Percentiles rank a stretch among this genome's conserved stretches.
Evolutionary conservation across 345 rosid species (phyloP).

Genomic region (Reutealis trisperma): DNA sequence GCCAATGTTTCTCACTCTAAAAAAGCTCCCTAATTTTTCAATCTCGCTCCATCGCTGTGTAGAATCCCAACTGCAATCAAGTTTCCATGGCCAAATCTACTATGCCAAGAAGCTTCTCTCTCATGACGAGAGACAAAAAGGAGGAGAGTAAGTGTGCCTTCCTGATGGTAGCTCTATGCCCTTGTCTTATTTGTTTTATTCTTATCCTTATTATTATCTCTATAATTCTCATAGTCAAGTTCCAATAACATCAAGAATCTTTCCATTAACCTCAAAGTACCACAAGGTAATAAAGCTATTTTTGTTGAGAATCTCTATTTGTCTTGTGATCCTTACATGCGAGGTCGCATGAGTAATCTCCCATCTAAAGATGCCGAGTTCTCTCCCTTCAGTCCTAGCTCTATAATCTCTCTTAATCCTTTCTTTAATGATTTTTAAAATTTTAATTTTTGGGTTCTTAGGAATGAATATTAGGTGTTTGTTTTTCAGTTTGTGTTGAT

Average conservation of each 20-base stretch:
- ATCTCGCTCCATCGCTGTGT: conserved; percentile 7
- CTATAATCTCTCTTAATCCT: conserved; percentile 22
- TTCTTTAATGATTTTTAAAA: neutral
- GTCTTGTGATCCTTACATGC: no score
- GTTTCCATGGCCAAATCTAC: conserved; percentile 43
- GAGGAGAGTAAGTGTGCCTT: conserved; percentile 41
- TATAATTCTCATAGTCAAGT: conserved; percentile 54
- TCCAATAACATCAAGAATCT: no score
- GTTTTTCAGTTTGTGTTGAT: no score
- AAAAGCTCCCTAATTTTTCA: conserved; percentile 20
- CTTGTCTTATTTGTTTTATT: conserved; percentile 55
- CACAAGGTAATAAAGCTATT: no score
- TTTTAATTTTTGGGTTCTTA: neutral
- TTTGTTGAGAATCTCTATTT: no score
- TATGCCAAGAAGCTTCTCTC: conserved; percentile 36
- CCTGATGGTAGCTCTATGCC: conserved; percentile 50
- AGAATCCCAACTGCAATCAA: conserved; percentile 7
- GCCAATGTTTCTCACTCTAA: conserved; percentile 36
- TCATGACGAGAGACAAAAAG: conserved; percentile 32
- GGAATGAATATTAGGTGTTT: no score
- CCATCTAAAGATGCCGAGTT: neutral
- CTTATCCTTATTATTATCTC: conserved; percentile 50
- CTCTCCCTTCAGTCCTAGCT: conserved; percentile 25
- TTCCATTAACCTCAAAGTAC: no score
- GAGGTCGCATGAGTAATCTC: conserved; percentile 13